Conservation (phyloP, 2,329 filamentous ascomycete species). For the Colletotrichum cuscutae region DNA sequence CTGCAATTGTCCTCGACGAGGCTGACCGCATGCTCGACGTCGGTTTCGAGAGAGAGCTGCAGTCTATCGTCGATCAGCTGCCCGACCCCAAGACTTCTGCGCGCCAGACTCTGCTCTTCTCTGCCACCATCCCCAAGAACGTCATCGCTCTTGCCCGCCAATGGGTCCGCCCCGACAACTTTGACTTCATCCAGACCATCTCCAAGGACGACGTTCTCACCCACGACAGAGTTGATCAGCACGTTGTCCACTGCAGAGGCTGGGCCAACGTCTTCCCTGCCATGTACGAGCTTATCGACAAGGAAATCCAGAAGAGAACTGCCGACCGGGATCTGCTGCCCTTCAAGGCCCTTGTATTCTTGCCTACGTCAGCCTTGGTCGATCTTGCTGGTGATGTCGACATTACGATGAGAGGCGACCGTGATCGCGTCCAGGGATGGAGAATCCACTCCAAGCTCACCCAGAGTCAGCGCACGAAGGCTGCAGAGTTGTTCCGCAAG, state of each 20-base stretch:
- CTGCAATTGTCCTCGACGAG: constrained; percentile 94
- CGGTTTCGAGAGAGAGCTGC: constrained; percentile 77
- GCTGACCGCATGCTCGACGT: constrained; percentile 99
- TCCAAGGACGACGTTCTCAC: constrained; percentile 83
- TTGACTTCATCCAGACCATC: constrained; percentile 93
- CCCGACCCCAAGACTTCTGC: constrained; percentile 71
- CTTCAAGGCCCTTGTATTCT: constrained; percentile 97
- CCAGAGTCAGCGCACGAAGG: constrained; percentile 75
- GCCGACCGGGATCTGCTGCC: constrained; percentile 59
- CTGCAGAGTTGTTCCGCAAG: constrained; percentile 77
- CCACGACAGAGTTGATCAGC: constrained; percentile 85
- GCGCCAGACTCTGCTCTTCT: constrained; percentile 94
- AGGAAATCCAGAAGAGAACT: constrained; percentile 60
- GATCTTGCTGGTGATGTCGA: constrained; percentile 69
- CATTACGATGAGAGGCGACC: not conserved
- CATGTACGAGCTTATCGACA: constrained; percentile 78
- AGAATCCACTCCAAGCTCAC: constrained; percentile 84
- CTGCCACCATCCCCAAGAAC: constrained; percentile 87
- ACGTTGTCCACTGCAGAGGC: constrained; percentile 72
- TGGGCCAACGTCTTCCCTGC: constrained; percentile 82
- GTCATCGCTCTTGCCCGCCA: constrained; percentile 82
- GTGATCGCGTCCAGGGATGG: constrained; percentile 59
- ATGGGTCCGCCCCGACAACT: constrained; percentile 81
- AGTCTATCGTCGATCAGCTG: constrained; percentile 68
- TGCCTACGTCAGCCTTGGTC: constrained; percentile 81